Evolutionary conservation across 2,329 filamentous ascomycete species (phyloP), one percentile per base, ranked within the genome.

Genomic region (Venturia aucupariae): DNA sequence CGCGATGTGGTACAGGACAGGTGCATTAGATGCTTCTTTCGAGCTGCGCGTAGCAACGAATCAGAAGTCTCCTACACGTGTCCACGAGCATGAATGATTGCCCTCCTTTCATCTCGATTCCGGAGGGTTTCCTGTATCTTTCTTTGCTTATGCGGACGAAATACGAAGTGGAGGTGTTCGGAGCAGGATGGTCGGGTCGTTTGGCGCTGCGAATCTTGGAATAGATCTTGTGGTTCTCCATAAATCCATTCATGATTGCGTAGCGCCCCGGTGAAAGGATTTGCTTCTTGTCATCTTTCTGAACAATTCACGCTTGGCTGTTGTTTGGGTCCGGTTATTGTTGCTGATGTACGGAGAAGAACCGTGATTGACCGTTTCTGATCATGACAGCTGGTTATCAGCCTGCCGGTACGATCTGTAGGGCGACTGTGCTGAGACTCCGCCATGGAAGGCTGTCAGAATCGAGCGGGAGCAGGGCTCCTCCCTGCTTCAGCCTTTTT

Each of bases 381-480:
- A 11, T 57, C 51, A 35, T n/a, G 51, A 17, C 24, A 57, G 51
- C n/a, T 35, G 30, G 24, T 8, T 0, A n/a, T 27, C 15, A 17
- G 30, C 51, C 27, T n/a, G n/a, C n/a, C n/a, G n/a, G n/a, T n/a
- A 35, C 17, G 51, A 22, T 57, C 27, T 51, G 51, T 35, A 35
- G 30, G 51, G 51, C 19, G 30, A 38, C 6, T 38, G 35, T 41
- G 59, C 59, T 60, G n/a, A 44, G 30, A 63, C 62, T 38, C 62
- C 32, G 4, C 48, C 62, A 8, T 57, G 46, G 42, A 19, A 13
- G 46, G 30, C 48, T 57, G 62, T 63, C 62, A 63, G 13, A 42
- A 59, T 63, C 62, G 48, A 15, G 27, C 17, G 41, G 46, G 27
- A 54, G 62, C 62, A 46, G 51, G 62, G 62, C 42, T n/a, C 51